These are phyloP conservation scores for Cyberlindnera maritima DNA, from an alignment of 805 yeast species.

Conservation along the genomic window DNA sequence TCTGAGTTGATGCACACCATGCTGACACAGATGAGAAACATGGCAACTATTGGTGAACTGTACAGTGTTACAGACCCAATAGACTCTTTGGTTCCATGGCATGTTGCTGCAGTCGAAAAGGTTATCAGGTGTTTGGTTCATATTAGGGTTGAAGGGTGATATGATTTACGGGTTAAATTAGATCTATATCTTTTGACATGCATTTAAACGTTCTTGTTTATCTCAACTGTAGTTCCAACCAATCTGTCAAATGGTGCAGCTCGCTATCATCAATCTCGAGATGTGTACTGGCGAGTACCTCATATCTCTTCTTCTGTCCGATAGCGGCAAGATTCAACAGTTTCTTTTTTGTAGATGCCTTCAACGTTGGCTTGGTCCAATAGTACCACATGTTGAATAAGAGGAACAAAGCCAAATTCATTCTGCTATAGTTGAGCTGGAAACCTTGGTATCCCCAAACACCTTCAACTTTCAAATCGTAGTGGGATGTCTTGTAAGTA, in stretches of 20 bases:
- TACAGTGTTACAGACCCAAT: constrained; percentile 34
- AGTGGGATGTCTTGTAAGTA: constrained; percentile 11
- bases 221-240: constrained; percentile 2
- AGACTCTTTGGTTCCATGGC: constrained; percentile 63
- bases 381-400: constrained; percentile 19
- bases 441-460: constrained; percentile 5
- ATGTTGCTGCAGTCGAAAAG: constrained; percentile 64
- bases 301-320: constrained; percentile 16
- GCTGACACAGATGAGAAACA: constrained; percentile 58
- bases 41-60: constrained; percentile 40
- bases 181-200: too few species aligned
- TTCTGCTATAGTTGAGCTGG: constrained; percentile 13
- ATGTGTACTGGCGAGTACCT: background rate
- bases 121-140: constrained; percentile 58
- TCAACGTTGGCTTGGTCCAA: constrained; percentile 3
- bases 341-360: background rate
- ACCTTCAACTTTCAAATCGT: background rate
- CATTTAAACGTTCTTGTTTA: background rate
- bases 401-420: constrained; percentile 11
- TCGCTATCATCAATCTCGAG: background rate
- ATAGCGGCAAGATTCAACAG: constrained; percentile 9
- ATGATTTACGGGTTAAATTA: background rate
- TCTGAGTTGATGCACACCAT: constrained; percentile 52
- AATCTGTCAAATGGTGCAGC: constrained; percentile 5
- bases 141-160: constrained; percentile 27